These are phyloP conservation scores for Colletotrichum karsti DNA, from an alignment of 2,329 filamentous ascomycete genomes.

Conservation along the genomic window DNA sequence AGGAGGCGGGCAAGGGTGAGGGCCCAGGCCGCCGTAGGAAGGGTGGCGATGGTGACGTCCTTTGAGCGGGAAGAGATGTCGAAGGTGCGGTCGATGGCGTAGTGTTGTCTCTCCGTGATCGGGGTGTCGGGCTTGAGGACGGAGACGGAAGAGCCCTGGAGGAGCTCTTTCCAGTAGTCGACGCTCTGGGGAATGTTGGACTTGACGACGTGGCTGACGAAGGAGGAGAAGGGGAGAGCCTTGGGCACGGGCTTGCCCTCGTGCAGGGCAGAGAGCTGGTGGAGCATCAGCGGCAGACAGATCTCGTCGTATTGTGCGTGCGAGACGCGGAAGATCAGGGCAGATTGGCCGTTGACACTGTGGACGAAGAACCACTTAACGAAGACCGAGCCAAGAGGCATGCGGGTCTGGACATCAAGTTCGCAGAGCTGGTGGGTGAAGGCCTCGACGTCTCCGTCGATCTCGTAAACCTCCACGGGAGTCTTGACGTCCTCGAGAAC, in stretches of 20 bases:
- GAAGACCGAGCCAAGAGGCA: conserved; percentile 67
- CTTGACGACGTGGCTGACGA: conserved; percentile 51
- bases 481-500: conserved; percentile 64
- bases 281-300: conserved; percentile 68
- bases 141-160: conserved; percentile 61
- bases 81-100: conserved; percentile 50
- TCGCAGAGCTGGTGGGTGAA: conserved; percentile 64
- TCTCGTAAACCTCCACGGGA: conserved; percentile 60
- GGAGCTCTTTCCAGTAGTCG: conserved; percentile 68
- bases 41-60: conserved; percentile 69
- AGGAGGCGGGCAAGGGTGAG: conserved; percentile 66
- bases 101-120: conserved; percentile 46
- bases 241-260: conserved; percentile 38
- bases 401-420: conserved; percentile 62
- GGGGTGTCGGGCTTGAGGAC: conserved; percentile 48
- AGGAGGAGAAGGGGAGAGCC: conserved; percentile 54
- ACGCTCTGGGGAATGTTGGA: conserved; percentile 57
- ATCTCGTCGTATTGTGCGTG: conserved; percentile 78
- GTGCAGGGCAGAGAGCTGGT: conserved; percentile 65
- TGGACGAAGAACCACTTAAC: conserved; percentile 66
- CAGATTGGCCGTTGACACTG: conserved; percentile 39
- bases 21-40: conserved; percentile 75
- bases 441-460: conserved; percentile 57
- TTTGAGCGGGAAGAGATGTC: conserved; percentile 56
- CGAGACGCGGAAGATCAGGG: conserved; percentile 69